Evolutionary conservation across 2,329 filamentous ascomycete genomes (phyloP).

Genomic region (Lachnellula hyalina): DNA sequence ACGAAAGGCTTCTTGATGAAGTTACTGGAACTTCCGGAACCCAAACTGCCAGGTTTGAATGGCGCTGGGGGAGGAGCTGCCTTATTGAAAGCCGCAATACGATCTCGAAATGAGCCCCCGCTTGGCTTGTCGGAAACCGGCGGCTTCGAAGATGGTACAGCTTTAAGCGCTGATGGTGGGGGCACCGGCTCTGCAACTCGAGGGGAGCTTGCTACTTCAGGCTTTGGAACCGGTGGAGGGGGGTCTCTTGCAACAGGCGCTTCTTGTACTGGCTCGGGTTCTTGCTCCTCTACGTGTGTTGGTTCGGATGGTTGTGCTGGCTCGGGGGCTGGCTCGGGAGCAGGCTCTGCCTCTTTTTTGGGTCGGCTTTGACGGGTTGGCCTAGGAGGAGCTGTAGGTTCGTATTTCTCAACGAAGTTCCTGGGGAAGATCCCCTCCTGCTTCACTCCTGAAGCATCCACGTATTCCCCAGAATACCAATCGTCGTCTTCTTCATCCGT

Average conservation of each 20-base stretch:
- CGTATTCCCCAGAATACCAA: conserved; percentile 88
- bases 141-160: conserved; percentile 34
- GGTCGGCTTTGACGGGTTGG: conserved; percentile 65
- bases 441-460: conserved; percentile 67
- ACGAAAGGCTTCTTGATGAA: conserved; percentile 98
- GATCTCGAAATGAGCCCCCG: conserved; percentile 80
- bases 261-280: conserved; percentile 36
- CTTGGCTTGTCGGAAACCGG: conserved; percentile 66
- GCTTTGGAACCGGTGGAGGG: conserved; percentile 31
- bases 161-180: conserved; percentile 27
- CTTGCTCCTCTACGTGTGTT: conserved; percentile 33
- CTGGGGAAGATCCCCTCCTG: conserved; percentile 86
- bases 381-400: conserved; percentile 83
- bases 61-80: conserved; percentile 81
- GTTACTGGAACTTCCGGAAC: conserved; percentile 51
- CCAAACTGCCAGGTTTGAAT: conserved; percentile 70
- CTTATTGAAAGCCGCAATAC: conserved; percentile 97
- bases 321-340: conserved; percentile 34
- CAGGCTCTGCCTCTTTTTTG: conserved; percentile 48
- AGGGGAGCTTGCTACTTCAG: conserved; percentile 34
- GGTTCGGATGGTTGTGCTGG: conserved; percentile 25
- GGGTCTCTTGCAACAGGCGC: conserved; percentile 29
- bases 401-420: conserved; percentile 96
- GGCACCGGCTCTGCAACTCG: conserved; percentile 29
- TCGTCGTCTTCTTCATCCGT: conserved; percentile 89